These are phyloP conservation scores for Morella rubra DNA, from an alignment of 306 rosid genomes.

Conservation along the genomic window DNA sequence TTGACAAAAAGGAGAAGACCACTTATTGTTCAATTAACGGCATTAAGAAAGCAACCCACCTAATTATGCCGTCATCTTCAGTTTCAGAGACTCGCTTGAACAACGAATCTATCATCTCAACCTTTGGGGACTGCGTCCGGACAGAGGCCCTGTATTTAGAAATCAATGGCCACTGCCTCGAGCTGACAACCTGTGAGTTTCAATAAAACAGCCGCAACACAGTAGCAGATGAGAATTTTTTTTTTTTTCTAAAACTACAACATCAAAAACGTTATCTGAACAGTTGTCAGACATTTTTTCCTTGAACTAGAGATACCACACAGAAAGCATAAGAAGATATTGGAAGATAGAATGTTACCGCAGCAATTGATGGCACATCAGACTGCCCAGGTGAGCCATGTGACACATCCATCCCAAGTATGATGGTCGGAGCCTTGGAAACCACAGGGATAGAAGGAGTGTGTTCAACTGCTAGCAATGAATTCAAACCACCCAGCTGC, in stretches of 20 bases:
- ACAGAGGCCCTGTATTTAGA: constrained; percentile 85
- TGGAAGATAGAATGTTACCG: constrained; percentile 42
- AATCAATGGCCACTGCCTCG: constrained; percentile 86
- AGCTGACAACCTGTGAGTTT: constrained; percentile 72
- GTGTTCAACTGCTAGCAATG: constrained; percentile 62
- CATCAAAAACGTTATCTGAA: neutral
- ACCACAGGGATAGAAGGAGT: constrained; percentile 70
- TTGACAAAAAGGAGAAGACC: no score
- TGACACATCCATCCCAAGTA: constrained; percentile 94
- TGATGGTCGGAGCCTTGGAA: constrained; percentile 73
- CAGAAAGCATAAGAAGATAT: neutral
- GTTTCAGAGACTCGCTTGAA: constrained; percentile 61
- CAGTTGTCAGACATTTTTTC: neutral
- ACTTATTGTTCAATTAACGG: neutral
- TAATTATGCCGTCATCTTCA: constrained; percentile 81
- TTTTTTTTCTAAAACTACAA: neutral
- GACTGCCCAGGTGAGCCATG: constrained; percentile 95
- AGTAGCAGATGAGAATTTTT: neutral
- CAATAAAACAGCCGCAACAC: neutral
- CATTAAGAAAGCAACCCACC: constrained; percentile 39
- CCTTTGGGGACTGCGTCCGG: constrained; percentile 81
- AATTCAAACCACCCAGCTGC: constrained; percentile 94
- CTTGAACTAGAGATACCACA: neutral
- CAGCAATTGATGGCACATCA: constrained; percentile 89
- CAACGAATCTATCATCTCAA: constrained; percentile 85